Evolutionary conservation across 495 filamentous ascomycete genomes (phyloP).

Genomic region (Pseudomonodictys pantanalensis): DNA sequence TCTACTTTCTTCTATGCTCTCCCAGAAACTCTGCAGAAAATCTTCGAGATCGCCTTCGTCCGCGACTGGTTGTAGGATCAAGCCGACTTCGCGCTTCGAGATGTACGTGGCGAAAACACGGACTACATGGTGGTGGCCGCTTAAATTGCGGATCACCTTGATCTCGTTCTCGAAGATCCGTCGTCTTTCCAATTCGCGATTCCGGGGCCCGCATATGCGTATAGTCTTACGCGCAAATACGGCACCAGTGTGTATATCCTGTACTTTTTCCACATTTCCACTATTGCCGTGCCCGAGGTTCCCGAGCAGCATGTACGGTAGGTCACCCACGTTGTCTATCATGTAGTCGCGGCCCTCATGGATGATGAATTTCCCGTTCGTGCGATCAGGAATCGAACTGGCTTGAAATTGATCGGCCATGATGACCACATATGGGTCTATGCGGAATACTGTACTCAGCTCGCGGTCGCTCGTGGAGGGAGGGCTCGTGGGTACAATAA

Average conservation of each 20-base stretch:
- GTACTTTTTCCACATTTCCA: slow-evolving; percentile 1
- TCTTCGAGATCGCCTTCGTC: slow-evolving; percentile 1
- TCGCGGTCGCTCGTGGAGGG: no score
- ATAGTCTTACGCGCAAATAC: slow-evolving; percentile 3
- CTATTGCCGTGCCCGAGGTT: not conserved
- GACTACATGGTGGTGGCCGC: slow-evolving; percentile 2
- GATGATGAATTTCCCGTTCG: slow-evolving; percentile 3
- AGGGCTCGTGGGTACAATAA: no score
- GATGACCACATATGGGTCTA: no score
- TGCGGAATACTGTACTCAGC: no score
- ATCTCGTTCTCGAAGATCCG: slow-evolving; percentile 7
- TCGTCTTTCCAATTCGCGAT: not conserved
- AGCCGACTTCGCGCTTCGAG: not conserved
- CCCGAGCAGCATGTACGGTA: not conserved
- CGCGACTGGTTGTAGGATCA: slow-evolving; percentile 11
- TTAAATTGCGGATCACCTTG: not conserved
- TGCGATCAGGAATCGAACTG: no score
- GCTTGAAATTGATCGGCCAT: no score
- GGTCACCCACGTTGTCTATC: not conserved
- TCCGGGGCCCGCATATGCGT: not conserved
- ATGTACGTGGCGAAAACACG: slow-evolving; percentile 13
- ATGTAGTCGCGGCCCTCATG: slow-evolving; percentile 3
- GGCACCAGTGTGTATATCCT: not conserved
- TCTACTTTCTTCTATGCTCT: not conserved
- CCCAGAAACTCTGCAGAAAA: not conserved